Percentiles rank a stretch among this genome's conserved stretches.
phyloP scores from a whole-genome alignment of 2,329 filamentous ascomycete genomes.

The Aspergillus glaucus region DNA sequence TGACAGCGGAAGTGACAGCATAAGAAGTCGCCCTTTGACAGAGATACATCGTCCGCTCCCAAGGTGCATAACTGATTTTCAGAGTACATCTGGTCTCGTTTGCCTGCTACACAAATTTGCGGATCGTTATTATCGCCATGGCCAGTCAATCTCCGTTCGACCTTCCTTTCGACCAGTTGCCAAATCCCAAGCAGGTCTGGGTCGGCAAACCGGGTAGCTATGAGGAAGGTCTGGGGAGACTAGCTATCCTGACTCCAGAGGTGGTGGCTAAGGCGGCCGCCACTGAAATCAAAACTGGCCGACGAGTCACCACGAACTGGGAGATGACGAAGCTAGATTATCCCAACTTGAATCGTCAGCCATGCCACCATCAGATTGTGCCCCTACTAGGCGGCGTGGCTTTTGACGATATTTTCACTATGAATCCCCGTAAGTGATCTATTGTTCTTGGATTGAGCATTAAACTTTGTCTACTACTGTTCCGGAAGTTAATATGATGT shows the following conservation, averaged over 20 bases:
- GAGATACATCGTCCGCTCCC: background rate
- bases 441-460: background rate
- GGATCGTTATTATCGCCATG: background rate
- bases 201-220: constrained; percentile 38
- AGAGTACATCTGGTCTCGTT: background rate
- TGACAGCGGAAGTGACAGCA: background rate
- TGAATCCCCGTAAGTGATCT: constrained; percentile 41
- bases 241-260: constrained; percentile 47
- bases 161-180: constrained; percentile 40
- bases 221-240: constrained; percentile 50
- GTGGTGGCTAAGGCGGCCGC: constrained; percentile 45
- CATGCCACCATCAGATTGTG: constrained; percentile 47
- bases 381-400: constrained; percentile 42
- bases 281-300: constrained; percentile 47
- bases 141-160: constrained; percentile 16
- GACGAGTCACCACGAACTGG: constrained; percentile 50
- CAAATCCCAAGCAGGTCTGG: constrained; percentile 47
- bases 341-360: constrained; percentile 48
- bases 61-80: background rate
- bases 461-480: background rate
- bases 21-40: background rate
- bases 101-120: background rate
- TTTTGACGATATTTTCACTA: constrained; percentile 47
- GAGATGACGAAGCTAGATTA: constrained; percentile 51
- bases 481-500: background rate